Evolutionary conservation across 2,329 filamentous ascomycete species (phyloP), one percentile per base, ranked within the genome.

Genomic region (Paraphoma sp.): DNA sequence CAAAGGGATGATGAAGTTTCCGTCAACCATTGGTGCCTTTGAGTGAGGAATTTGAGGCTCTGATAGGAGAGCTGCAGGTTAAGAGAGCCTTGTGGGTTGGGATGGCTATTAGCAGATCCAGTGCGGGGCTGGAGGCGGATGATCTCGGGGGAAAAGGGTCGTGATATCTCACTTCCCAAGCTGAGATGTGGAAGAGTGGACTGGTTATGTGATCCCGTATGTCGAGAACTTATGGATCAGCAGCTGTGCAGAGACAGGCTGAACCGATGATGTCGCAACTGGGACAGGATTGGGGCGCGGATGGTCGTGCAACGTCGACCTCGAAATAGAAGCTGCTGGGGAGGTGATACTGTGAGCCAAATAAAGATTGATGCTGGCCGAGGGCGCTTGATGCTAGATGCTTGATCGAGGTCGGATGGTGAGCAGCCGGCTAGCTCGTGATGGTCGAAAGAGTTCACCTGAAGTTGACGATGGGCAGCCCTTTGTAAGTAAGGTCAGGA

Each of bases 1-100:
- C 66, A 81, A 70, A 65, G 79, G 79, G 71, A 79, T 77, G 70
- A 78, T 75, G 64, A 76, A 75, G 70, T 73, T 79, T 75, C 76
- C 76, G 73, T 78, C 74, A 71, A 81, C 71, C 76, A 78, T 78
- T 78, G 69, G 72, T 64, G 64, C 68, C 71, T 74, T 69, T 54
- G 48, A 23, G 23, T 23, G 23, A 23, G 23, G 23, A 23, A 23
- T 23, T 23, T 23, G 23, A 23, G 23, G 23, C 23, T 23, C 23
- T 23, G 23, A 23, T 23, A 23, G 23, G 23, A 23, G 23, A 23
- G 23, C 23, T 23, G 64, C 59, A 60, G 64, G 66, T 63, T 57
- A 67, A 23, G 65, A 61, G 61, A 63, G 63, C 61, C 46, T 69
- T 62, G 58, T 51, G 46, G 59, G 51, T 57, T 62, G 64, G 56